These are phyloP conservation scores for Vicia faba DNA, from an alignment of 306 rosid genomes.

Conservation along the genomic window DNA sequence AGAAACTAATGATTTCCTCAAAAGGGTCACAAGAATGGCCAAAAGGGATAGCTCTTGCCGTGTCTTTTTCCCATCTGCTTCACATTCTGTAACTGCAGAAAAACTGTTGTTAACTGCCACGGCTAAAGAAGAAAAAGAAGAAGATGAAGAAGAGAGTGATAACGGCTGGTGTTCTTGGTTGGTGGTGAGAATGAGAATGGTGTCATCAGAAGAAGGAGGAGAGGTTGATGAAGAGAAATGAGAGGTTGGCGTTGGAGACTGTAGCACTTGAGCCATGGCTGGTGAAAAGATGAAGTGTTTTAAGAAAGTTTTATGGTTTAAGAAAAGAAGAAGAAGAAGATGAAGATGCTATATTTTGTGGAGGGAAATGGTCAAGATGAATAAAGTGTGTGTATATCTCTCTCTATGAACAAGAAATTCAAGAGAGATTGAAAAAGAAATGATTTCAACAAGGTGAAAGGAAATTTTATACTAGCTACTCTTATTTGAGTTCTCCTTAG, in stretches of 20 bases:
- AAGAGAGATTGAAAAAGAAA: no score
- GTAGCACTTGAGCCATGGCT: not conserved
- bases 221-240: not conserved
- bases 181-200: not conserved
- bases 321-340: not conserved
- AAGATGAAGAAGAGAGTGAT: not conserved
- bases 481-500: no score
- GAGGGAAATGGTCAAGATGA: not conserved
- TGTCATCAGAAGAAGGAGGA: no score
- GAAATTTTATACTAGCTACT: no score
- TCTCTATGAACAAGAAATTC: no score
- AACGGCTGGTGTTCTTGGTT: not conserved
- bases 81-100: conserved; percentile 35
- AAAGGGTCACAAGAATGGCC: conserved; percentile 61
- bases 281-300: not conserved
- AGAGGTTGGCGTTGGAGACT: not conserved
- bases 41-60: conserved; percentile 58
- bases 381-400: no score
- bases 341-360: no score
- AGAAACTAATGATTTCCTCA: conserved; percentile 58
- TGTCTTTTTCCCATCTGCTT: not conserved
- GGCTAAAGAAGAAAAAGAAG: conserved; percentile 36
- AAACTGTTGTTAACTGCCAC: conserved; percentile 37
- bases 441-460: no score
- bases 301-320: not conserved